phyloP scores from a whole-genome alignment of 139 green algal species.

The Chlorella sp. region DNA sequence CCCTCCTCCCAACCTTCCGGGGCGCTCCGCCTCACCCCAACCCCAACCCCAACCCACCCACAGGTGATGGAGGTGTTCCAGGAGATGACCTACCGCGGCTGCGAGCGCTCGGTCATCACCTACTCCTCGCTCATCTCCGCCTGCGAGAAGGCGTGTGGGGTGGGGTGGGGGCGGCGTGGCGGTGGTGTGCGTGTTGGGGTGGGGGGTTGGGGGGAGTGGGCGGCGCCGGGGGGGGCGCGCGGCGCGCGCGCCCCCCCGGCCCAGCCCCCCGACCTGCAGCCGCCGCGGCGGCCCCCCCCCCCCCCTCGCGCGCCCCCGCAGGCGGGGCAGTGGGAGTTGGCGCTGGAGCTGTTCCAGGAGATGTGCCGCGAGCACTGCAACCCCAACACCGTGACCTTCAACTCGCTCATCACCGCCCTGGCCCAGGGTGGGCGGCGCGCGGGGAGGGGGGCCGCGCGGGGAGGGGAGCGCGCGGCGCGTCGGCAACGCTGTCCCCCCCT shows the following conservation, averaged over 20 bases:
- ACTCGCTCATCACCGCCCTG: constrained; percentile 44
- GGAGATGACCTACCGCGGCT: constrained; percentile 74
- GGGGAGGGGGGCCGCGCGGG: constrained; percentile 38
- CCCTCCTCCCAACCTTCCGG: too few relatives aligned
- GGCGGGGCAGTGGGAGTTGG: constrained; percentile 44
- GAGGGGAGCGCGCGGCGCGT: constrained; percentile 41
- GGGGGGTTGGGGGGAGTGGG: too few relatives aligned
- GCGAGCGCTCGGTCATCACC: constrained; percentile 81
- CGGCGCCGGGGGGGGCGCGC: constrained; percentile 50
- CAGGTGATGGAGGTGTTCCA: too few relatives aligned
- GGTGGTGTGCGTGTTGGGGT: too few relatives aligned
- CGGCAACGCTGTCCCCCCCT: too few relatives aligned
- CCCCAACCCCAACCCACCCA: too few relatives aligned
- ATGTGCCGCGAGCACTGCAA: constrained; percentile 45
- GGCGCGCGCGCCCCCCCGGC: neutral
- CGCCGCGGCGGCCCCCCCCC: too few relatives aligned
- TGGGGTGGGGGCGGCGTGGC: too few relatives aligned
- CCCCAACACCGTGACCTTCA: constrained; percentile 50
- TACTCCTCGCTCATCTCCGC: constrained; percentile 88
- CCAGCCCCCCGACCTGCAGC: neutral
- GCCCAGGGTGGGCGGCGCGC: constrained; percentile 48
- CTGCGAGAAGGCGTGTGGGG: constrained; percentile 68
- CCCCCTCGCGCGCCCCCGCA: too few relatives aligned
- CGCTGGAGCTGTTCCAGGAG: constrained; percentile 49
- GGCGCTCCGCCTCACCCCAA: too few relatives aligned